Evolutionary conservation across 345 rosid species (phyloP).

Genomic region (Citrus inodora): DNA sequence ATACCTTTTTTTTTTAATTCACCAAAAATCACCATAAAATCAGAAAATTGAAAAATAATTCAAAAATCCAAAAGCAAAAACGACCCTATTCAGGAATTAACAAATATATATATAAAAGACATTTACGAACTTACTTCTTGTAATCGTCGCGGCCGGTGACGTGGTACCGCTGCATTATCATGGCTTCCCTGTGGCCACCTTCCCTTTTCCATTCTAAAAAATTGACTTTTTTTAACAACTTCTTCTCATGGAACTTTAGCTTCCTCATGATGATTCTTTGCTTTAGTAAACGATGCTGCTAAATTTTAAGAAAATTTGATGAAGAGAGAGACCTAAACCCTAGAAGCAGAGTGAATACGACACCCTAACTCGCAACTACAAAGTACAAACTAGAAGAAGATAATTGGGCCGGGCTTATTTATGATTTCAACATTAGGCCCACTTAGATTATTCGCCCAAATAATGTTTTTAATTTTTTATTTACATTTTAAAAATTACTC

Average conservation of each 20-base stretch:
- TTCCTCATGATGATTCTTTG: constrained; percentile 45
- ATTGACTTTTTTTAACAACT: constrained; percentile 63
- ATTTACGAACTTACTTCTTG: constrained; percentile 51
- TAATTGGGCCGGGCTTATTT: background rate
- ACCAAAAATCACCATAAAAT: background rate
- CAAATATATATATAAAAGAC: background rate
- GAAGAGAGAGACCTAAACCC: background rate
- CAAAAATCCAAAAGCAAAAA: background rate
- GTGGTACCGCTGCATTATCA: constrained; percentile 63
- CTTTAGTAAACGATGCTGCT: background rate
- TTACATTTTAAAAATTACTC: too few species aligned
- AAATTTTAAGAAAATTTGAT: background rate
- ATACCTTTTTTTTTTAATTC: constrained; percentile 37
- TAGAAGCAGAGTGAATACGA: background rate
- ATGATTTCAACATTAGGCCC: background rate
- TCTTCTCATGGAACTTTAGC: constrained; percentile 69
- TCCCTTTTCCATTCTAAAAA: constrained; percentile 89
- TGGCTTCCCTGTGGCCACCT: constrained; percentile 64
- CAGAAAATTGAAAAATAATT: background rate
- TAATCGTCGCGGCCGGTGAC: constrained; percentile 82
- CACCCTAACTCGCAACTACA: background rate
- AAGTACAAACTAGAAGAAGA: background rate
- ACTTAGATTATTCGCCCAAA: background rate
- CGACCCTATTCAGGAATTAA: background rate
- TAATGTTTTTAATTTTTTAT: too few species aligned